A percentile compares a stretch with the other conserved stretches of the same genome.
Conservation (phyloP, 2,329 filamentous ascomycete genomes). For the Aspergillus aculeatus region DNA sequence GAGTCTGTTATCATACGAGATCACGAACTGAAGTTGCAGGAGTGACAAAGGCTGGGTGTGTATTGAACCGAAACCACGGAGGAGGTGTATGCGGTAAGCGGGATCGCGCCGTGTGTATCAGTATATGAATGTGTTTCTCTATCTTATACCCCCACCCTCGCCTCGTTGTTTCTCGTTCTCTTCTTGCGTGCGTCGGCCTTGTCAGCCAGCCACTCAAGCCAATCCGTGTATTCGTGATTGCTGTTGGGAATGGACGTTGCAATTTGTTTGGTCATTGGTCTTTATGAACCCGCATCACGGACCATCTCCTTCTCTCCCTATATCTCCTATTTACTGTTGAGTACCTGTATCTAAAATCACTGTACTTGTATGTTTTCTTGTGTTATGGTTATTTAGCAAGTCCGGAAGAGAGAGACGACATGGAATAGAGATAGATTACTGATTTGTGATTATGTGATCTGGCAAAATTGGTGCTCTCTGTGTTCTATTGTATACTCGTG, state of each 20-base stretch:
- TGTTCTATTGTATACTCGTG: too few relatives aligned
- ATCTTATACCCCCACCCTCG: background rate
- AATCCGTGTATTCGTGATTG: background rate
- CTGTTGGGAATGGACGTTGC: background rate
- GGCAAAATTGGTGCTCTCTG: background rate
- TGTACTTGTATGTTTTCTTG: background rate
- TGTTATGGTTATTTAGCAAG: background rate
- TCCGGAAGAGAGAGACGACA: background rate
- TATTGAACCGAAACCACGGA: background rate
- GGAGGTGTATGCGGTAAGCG: background rate
- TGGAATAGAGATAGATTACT: background rate
- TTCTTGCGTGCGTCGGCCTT: background rate
- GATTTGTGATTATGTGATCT: background rate
- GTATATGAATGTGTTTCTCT: background rate
- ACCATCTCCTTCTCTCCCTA: slow-evolving; percentile 5
- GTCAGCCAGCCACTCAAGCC: background rate
- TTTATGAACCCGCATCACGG: background rate
- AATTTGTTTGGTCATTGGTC: background rate
- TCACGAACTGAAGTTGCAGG: background rate
- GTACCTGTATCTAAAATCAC: background rate
- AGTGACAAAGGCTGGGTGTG: background rate
- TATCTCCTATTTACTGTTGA: background rate
- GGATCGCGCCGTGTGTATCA: slow-evolving; percentile 4
- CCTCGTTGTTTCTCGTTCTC: background rate
- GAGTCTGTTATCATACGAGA: background rate